Conservation (phyloP, 2,329 filamentous ascomycete species). For the Aspergillus transmontanensis region DNA sequence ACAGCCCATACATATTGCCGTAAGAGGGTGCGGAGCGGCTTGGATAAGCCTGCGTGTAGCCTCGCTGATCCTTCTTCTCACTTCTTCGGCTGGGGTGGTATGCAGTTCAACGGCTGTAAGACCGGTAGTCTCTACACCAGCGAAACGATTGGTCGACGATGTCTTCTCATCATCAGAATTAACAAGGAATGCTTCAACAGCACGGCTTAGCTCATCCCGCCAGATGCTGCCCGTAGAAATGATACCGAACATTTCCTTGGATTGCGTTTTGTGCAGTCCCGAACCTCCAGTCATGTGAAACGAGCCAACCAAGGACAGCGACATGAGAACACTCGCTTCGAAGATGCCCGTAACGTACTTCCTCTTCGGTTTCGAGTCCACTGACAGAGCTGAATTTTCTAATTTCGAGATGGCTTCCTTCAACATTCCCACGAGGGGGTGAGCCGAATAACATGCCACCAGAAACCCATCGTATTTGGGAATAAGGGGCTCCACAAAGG, state of each 20-base stretch:
- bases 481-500: constrained; percentile 51
- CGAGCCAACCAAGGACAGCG: constrained; percentile 58
- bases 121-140: constrained; percentile 80
- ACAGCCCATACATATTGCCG: constrained; percentile 80
- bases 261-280: constrained; percentile 40
- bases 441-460: constrained; percentile 85
- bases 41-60: constrained; percentile 69
- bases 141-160: constrained; percentile 59
- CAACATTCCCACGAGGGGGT: constrained; percentile 71
- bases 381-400: constrained; percentile 21
- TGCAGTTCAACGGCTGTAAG: constrained; percentile 81
- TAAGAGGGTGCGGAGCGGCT: constrained; percentile 53
- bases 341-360: constrained; percentile 79
- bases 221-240: constrained; percentile 85
- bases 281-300: constrained; percentile 30
- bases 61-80: constrained; percentile 66
- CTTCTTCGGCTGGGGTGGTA: constrained; percentile 63
- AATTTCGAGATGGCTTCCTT: constrained; percentile 44
- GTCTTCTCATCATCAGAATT: constrained; percentile 35
- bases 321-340: constrained; percentile 73
- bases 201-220: constrained; percentile 70
- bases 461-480: constrained; percentile 70
- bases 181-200: constrained; percentile 67
- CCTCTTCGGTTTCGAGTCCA: constrained; percentile 29
- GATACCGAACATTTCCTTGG: constrained; percentile 69